phyloP scores from a whole-genome alignment of 2,329 filamentous ascomycete species.

The Botryotinia narcissicola region DNA sequence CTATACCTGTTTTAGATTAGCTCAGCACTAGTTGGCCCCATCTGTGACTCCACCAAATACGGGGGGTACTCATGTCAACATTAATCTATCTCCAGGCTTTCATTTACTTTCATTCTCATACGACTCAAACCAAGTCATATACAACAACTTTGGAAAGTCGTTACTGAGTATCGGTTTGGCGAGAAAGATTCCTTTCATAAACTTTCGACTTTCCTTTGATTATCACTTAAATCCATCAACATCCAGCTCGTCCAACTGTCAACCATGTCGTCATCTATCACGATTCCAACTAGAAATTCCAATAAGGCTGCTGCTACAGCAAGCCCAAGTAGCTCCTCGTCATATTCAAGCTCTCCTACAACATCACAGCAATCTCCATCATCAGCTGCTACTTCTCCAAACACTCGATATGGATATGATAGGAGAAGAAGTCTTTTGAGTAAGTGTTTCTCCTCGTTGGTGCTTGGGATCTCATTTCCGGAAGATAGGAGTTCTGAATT shows the following conservation, averaged over 20 bases:
- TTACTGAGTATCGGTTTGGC: not conserved
- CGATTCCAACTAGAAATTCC: conserved; percentile 55
- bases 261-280: conserved; percentile 64
- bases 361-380: conserved; percentile 47
- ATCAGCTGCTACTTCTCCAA: conserved; percentile 40
- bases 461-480: not conserved
- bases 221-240: not conserved
- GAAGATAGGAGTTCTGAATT: not conserved
- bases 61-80: not conserved
- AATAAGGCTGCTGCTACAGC: conserved; percentile 45
- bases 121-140: not conserved
- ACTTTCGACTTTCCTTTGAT: not conserved
- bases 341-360: conserved; percentile 55
- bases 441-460: conserved; percentile 41
- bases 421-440: conserved; percentile 62
- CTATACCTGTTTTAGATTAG: not conserved
- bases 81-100: not conserved
- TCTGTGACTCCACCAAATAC: conserved; percentile 8
- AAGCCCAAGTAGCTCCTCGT: conserved; percentile 50
- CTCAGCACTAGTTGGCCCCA: not conserved
- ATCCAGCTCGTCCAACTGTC: not conserved
- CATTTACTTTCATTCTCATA: not conserved
- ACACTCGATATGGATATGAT: conserved; percentile 47
- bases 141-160: not conserved
- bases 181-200: not conserved